Percentiles rank a stretch among this genome's conserved stretches.
These are phyloP conservation scores for Tylopilus felleus DNA, from an alignment of 768 basidiomycete genomes.

Conservation along the genomic window DNA sequence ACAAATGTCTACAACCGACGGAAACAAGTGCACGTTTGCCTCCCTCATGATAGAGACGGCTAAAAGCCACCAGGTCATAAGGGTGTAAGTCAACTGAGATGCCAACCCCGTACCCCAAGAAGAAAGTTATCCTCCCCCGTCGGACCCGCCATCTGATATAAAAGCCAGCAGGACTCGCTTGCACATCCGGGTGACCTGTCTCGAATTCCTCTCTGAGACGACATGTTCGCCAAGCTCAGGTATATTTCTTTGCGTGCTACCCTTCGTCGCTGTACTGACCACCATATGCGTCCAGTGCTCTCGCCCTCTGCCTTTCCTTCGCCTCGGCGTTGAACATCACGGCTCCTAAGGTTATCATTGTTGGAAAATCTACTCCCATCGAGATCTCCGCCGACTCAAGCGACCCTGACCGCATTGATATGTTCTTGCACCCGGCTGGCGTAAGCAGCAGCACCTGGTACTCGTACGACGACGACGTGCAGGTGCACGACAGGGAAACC, in stretches of 20 bases:
- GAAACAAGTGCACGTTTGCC: no score
- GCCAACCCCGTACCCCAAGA: not conserved
- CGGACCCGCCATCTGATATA: not conserved
- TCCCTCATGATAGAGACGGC: no score
- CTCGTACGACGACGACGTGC: not conserved
- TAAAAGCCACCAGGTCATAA: no score
- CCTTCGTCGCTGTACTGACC: not conserved
- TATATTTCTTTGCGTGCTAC: not conserved
- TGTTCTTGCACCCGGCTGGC: not conserved
- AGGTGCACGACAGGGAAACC: not conserved
- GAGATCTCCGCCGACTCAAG: rapidly evolving
- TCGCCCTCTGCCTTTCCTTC: not conserved
- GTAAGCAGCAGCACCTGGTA: no score
- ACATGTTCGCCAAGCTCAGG: slow-evolving; percentile 1
- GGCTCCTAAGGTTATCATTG: not conserved
- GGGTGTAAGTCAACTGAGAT: not conserved
- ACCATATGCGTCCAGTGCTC: not conserved
- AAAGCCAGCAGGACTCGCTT: not conserved
- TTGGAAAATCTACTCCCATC: not conserved
- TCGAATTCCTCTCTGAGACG: not conserved
- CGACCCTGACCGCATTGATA: not conserved
- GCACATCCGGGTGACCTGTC: no score
- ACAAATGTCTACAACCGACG: no score
- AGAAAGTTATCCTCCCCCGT: no score
- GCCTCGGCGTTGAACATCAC: not conserved